Evolutionary conservation across 345 rosid genomes (phyloP), one percentile per base, ranked within the genome.

Genomic region (Passiflora organensis): DNA sequence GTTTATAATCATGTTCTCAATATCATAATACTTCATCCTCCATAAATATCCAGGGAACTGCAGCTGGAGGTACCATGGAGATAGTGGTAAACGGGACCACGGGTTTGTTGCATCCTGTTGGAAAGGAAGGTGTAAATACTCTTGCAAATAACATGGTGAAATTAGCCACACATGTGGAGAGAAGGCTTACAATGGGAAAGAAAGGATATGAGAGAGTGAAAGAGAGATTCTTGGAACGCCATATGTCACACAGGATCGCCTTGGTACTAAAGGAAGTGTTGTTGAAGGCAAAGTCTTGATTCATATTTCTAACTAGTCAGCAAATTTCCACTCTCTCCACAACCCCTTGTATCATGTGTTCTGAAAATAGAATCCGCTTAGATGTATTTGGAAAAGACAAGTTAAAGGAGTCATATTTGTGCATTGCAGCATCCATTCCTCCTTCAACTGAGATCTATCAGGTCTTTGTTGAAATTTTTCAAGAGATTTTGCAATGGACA

Each of bases 171-270:
- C 81, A 70, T 15, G 81, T 73, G 0, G 81, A 73, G 48, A 68
- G 81, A 64, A 76, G 84, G 68, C 70, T 76, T 44, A 79, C 79
- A 6, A 76, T 76, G 70, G 84, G 84, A 21, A 76, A 71, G 73
- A 76, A 72, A 63, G 84, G 81, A 18, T 76, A 70, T 13, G 67
- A 68, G 67, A 62, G 69, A 72, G 75, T 71, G 50, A 76, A 68
- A 60, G 75, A 71, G 43, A 56, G 53, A 43, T 73, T 79, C 48
- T 58, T 73, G 48, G 84, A 79, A 58, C 68, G 73, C 20, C 81
- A 76, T 55, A 73, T 76, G 81, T 65, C 79, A 6, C 71, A 68
- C 14, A 67, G 81, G 63, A 76, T 76, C 4, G 78, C 79, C n/a
- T 38, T 32, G 43, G 84, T 73, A 19, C 67, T 76, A 12, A 73